Conservation (phyloP, 805 yeast genomes). For the Kazachstania kunashirensis region DNA sequence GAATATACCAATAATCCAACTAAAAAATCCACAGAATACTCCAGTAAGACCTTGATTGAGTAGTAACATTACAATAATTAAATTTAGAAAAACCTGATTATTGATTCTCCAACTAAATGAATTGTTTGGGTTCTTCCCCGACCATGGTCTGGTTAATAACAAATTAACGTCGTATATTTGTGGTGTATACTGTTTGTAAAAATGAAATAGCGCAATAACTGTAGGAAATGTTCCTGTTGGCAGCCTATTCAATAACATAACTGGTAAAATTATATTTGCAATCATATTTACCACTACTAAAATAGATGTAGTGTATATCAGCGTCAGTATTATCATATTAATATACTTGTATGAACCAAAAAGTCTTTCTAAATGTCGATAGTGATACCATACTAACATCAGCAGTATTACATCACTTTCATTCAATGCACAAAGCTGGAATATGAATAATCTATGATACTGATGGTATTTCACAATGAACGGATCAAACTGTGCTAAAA, state of each 20-base stretch:
- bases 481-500: slow-evolving; percentile 33
- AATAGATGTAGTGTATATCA: slow-evolving; percentile 38
- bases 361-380: slow-evolving; percentile 47
- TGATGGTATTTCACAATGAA: slow-evolving; percentile 45
- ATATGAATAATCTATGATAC: slow-evolving; percentile 44
- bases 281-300: slow-evolving; percentile 30
- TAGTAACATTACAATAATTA: slow-evolving; percentile 29
- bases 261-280: slow-evolving; percentile 24
- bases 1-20: slow-evolving; percentile 38
- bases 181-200: slow-evolving; percentile 35
- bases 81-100: slow-evolving; percentile 29
- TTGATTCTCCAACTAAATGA: slow-evolving; percentile 22
- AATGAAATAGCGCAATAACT: slow-evolving; percentile 32
- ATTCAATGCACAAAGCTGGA: slow-evolving; percentile 45
- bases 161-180: slow-evolving; percentile 32
- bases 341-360: slow-evolving; percentile 48
- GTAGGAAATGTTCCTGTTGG: slow-evolving; percentile 38
- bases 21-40: slow-evolving; percentile 31
- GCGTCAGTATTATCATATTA: slow-evolving; percentile 36
- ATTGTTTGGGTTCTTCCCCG: slow-evolving; percentile 9
- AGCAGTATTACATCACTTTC: slow-evolving; percentile 47
- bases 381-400: slow-evolving; percentile 39
- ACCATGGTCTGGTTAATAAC: slow-evolving; percentile 25
- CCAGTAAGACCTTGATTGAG: slow-evolving; percentile 38
- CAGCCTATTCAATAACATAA: slow-evolving; percentile 33